phyloP scores from a whole-genome alignment of 2,329 filamentous ascomycete species.

The Aaosphaeria pasadenensis region DNA sequence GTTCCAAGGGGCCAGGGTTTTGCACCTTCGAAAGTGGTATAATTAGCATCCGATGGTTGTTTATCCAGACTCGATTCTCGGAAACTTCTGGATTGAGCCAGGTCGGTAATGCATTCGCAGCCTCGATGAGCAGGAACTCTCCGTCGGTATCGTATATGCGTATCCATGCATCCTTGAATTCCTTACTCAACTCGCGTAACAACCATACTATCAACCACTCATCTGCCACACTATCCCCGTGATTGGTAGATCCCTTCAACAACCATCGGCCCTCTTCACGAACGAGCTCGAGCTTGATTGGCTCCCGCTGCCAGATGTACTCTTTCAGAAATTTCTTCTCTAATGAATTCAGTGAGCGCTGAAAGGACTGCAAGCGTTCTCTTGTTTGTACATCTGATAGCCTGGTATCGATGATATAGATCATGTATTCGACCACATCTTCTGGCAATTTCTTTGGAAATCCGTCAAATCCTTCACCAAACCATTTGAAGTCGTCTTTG shows the following conservation, averaged over 20 bases:
- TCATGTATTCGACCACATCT: slow-evolving; percentile 80
- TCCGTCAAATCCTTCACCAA: slow-evolving; percentile 62
- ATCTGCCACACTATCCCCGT: slow-evolving; percentile 91
- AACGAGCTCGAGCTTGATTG: slow-evolving; percentile 65
- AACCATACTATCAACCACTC: slow-evolving; percentile 97
- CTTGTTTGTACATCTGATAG: slow-evolving; percentile 57
- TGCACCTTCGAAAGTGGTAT: slow-evolving; percentile 54
- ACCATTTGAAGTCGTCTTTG: slow-evolving; percentile 61
- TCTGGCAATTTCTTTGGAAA: slow-evolving; percentile 71
- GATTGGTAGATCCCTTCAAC: slow-evolving; percentile 76
- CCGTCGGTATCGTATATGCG: slow-evolving; percentile 84
- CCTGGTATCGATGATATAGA: slow-evolving; percentile 66
- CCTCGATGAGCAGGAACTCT: slow-evolving; percentile 92
- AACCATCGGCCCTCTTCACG: slow-evolving; percentile 59
- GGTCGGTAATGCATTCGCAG: slow-evolving; percentile 78
- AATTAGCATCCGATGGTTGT: slow-evolving; percentile 70
- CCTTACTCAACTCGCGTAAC: slow-evolving; percentile 73
- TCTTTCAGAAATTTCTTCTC: slow-evolving; percentile 65
- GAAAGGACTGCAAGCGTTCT: slow-evolving; percentile 65
- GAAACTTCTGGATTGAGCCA: slow-evolving; percentile 94
- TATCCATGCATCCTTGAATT: slow-evolving; percentile 74
- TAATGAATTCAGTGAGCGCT: slow-evolving; percentile 66
- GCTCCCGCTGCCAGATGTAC: slow-evolving; percentile 94
- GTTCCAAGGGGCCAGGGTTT: slow-evolving; percentile 47
- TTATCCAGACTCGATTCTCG: slow-evolving; percentile 84